Conservation (phyloP, 805 yeast species). For the Myxozyma sirexii region DNA sequence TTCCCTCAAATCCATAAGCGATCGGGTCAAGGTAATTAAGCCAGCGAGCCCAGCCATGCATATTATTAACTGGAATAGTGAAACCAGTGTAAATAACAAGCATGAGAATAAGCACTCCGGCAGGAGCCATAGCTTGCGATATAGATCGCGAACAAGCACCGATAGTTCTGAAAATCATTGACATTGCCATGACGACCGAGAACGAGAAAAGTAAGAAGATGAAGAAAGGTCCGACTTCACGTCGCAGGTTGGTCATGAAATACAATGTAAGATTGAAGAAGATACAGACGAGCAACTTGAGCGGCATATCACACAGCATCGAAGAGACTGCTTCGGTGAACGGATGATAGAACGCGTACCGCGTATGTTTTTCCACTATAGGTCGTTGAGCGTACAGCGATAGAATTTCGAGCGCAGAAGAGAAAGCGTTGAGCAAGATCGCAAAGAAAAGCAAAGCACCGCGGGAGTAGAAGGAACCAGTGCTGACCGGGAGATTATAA, state of each 20-base stretch:
- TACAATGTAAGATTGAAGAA: conserved; percentile 54
- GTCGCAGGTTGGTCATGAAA: conserved; percentile 58
- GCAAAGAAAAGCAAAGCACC: conserved; percentile 61
- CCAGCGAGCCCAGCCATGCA: conserved; percentile 58
- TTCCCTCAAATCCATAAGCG: conserved; percentile 50
- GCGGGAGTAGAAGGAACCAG: conserved; percentile 61
- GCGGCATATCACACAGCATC: conserved; percentile 63
- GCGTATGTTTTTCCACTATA: conserved; percentile 70
- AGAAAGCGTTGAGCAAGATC: conserved; percentile 48
- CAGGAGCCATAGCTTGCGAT: conserved; percentile 62
- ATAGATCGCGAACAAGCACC: conserved; percentile 55
- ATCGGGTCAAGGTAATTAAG: conserved; percentile 52
- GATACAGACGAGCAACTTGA: conserved; percentile 53
- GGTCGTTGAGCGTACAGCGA: conserved; percentile 54
- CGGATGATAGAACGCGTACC: conserved; percentile 72
- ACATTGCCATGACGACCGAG: conserved; percentile 51
- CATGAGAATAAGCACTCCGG: conserved; percentile 57
- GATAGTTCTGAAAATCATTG: conserved; percentile 56
- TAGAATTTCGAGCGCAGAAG: conserved; percentile 51
- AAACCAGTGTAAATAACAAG: conserved; percentile 65
- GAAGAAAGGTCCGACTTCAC: conserved; percentile 59
- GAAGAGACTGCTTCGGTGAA: conserved; percentile 72
- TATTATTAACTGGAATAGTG: conserved; percentile 45
- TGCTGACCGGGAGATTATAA: conserved; percentile 53
- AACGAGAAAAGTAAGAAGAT: conserved; percentile 51